These are phyloP conservation scores for Cnidoscolus chayamansa DNA, from an alignment of 441 rosid species.

Conservation along the genomic window DNA sequence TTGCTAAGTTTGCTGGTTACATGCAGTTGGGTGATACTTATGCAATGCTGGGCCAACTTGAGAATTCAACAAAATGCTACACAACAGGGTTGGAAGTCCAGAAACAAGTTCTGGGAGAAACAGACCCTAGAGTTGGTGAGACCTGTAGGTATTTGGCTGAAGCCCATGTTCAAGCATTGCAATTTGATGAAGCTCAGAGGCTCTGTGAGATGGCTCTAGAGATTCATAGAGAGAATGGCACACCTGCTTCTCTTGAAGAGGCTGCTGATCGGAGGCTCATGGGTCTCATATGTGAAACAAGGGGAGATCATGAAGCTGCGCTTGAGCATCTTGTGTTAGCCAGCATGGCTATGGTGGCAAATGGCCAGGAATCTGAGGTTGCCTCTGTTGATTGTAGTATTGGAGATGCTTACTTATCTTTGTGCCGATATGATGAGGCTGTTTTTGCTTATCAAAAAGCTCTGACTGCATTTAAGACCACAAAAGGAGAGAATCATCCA, in stretches of 20 bases:
- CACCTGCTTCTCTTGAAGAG: conserved; percentile 66
- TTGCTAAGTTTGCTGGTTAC: conserved; percentile 91
- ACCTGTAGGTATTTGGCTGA: conserved; percentile 88
- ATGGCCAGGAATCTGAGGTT: conserved; percentile 61
- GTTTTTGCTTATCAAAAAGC: conserved; percentile 84
- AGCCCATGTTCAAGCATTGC: conserved; percentile 86
- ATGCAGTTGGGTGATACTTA: conserved; percentile 93
- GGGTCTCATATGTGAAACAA: conserved; percentile 84
- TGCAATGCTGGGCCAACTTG: conserved; percentile 77
- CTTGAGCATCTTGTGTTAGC: conserved; percentile 89
- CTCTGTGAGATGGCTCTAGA: conserved; percentile 80
- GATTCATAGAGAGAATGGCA: conserved; percentile 55
- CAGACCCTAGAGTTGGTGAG: conserved; percentile 73
- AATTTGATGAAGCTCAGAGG: conserved; percentile 76
- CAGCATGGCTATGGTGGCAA: conserved; percentile 86
- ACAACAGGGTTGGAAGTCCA: conserved; percentile 85
- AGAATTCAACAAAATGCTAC: conserved; percentile 67
- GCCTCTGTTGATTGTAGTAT: conserved; percentile 82
- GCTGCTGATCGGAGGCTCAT: conserved; percentile 85
- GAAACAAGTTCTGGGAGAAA: conserved; percentile 74
- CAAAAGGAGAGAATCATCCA: conserved; percentile 80
- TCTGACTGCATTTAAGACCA: conserved; percentile 63
- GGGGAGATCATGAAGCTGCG: conserved; percentile 79
- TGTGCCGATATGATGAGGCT: conserved; percentile 86
- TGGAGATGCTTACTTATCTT: conserved; percentile 80